Percentiles rank a stretch among this genome's conserved stretches.
phyloP scores from a whole-genome alignment of 768 basidiomycete genomes.

The Mycena latifolia region DNA sequence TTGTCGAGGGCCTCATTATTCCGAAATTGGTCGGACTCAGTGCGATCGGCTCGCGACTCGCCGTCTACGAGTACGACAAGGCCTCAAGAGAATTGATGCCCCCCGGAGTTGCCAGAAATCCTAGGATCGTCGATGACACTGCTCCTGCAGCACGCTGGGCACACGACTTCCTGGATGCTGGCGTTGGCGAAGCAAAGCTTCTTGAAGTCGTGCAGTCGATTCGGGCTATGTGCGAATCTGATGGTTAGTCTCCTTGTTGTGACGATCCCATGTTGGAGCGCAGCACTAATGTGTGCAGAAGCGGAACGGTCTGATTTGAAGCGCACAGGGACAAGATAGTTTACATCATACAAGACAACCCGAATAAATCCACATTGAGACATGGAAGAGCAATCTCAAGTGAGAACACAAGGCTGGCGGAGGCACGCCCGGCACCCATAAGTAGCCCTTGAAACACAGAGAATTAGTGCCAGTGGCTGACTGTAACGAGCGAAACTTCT shows the following conservation, averaged over 20 bases:
- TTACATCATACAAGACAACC: too few species aligned
- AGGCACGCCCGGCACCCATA: too few species aligned
- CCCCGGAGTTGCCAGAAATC: constrained; percentile 32
- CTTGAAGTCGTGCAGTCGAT: constrained; percentile 10
- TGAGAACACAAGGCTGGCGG: too few species aligned
- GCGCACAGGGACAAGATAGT: too few species aligned
- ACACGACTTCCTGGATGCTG: constrained; percentile 37
- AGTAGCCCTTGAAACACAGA: too few species aligned
- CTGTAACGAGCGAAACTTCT: too few species aligned
- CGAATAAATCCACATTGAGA: too few species aligned
- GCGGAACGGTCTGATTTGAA: too few species aligned
- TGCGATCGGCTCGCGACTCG: constrained; percentile 42
- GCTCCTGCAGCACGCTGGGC: constrained; percentile 44
- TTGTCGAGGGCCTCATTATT: constrained; percentile 31
- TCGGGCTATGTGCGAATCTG: background rate
- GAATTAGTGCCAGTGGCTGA: too few species aligned
- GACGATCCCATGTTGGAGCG: too few species aligned
- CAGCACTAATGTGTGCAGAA: too few species aligned
- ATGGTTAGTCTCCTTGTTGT: background rate
- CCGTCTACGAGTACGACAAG: constrained; percentile 38
- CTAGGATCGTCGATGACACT: constrained; percentile 38
- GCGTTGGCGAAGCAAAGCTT: constrained; percentile 13
- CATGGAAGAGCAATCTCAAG: too few species aligned
- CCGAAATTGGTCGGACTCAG: constrained; percentile 42
- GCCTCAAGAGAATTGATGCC: constrained; percentile 34